Conservation (phyloP, 257 asterid genomes). For the Ilex aquifolium region DNA sequence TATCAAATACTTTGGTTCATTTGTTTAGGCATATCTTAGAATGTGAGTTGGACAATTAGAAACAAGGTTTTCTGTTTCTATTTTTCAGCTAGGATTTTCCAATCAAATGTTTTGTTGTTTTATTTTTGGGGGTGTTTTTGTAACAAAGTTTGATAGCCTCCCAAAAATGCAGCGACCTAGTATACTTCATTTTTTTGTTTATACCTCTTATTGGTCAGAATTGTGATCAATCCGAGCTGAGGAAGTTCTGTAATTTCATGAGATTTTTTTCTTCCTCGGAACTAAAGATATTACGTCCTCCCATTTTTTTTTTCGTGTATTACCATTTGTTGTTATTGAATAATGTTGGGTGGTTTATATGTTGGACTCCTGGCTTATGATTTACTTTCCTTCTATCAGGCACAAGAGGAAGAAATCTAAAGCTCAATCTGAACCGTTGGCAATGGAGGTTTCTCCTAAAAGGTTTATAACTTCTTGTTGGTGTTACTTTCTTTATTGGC, state of each 20-base stretch:
- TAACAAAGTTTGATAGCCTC: too few species aligned
- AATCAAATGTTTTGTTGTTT: too few species aligned
- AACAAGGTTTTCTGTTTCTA: too few species aligned
- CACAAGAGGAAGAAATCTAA: constrained; percentile 52
- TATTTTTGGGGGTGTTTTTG: too few species aligned
- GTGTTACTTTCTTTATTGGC: constrained; percentile 1
- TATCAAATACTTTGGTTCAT: not conserved
- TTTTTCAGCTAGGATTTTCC: too few species aligned
- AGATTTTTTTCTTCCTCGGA: not conserved
- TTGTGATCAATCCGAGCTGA: too few species aligned
- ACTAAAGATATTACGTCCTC: too few species aligned
- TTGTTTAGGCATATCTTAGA: not conserved
- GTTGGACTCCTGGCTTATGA: constrained; percentile 12
- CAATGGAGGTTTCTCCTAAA: constrained; percentile 43
- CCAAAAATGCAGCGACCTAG: too few species aligned
- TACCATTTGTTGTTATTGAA: not conserved
- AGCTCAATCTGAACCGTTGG: constrained; percentile 36
- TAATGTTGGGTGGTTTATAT: not conserved
- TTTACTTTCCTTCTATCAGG: constrained; percentile 35
- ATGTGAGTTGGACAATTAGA: too few species aligned
- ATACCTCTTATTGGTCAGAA: too few species aligned
- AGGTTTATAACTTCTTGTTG: constrained; percentile 31
- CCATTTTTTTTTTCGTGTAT: not conserved
- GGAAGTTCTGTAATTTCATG: not conserved
- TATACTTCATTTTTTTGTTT: too few species aligned